Evolutionary conservation across 2,329 filamentous ascomycete species (phyloP).

Genomic region (Alternaria longipes): DNA sequence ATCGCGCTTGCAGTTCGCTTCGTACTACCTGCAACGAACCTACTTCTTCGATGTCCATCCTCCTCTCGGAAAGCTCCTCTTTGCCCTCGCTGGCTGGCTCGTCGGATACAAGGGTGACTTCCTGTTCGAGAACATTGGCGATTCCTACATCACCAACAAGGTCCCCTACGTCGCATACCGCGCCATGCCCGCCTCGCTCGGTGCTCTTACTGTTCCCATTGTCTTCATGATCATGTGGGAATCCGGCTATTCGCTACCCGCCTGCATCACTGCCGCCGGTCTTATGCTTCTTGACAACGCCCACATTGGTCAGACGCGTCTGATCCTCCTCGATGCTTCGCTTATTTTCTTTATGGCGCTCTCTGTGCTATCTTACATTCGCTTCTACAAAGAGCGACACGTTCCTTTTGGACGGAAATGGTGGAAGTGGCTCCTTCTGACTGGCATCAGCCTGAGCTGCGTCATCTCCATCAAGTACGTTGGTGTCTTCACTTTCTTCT

Average conservation of each 20-base stretch:
- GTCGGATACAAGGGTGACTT: conserved; percentile 97
- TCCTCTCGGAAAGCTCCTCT: conserved; percentile 96
- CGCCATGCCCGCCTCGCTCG: conserved; percentile 88
- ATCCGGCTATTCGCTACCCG: conserved; percentile 94
- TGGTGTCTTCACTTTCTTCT: conserved; percentile 94
- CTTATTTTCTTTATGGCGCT: conserved; percentile 96
- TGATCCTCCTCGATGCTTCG: conserved; percentile 94
- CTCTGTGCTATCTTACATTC: conserved; percentile 92
- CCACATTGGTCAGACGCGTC: conserved; percentile 92
- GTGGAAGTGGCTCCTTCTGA: conserved; percentile 99
- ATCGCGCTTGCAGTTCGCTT: conserved; percentile 57
- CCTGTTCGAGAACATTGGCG: conserved; percentile 98
- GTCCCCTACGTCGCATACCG: conserved; percentile 97
- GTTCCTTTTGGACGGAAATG: conserved; percentile 91
- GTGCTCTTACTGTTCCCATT: conserved; percentile 91
- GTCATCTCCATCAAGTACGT: conserved; percentile 99
- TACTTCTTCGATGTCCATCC: conserved; percentile 99
- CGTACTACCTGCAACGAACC: conserved; percentile 89
- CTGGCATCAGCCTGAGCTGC: conserved; percentile 92
- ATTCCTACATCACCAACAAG: conserved; percentile 96
- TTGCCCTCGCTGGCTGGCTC: conserved; percentile 96
- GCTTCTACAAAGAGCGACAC: conserved; percentile 96
- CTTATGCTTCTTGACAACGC: conserved; percentile 96
- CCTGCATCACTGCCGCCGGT: conserved; percentile 84
- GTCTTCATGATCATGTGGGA: conserved; percentile 99